Conservation (phyloP, 805 yeast genomes). For the Nakazawaea ambrosiae region DNA sequence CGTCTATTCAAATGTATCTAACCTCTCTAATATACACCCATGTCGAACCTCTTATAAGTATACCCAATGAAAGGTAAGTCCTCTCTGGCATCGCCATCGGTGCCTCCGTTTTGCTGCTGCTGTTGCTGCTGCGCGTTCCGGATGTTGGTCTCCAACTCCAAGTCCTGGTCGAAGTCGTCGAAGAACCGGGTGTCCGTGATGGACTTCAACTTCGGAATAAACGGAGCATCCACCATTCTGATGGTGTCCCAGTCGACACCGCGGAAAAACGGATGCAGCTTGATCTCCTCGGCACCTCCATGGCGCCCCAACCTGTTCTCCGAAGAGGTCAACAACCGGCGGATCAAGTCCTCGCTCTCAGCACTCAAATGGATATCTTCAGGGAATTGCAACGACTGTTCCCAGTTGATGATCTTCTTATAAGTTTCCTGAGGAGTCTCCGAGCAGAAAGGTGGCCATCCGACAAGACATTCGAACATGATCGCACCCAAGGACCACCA, state of each 20-base stretch:
- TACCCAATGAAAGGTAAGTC: conserved; percentile 97
- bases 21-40: conserved; percentile 12
- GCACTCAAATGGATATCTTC: conserved; percentile 86
- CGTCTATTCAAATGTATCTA: too few relatives aligned
- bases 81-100: conserved; percentile 78
- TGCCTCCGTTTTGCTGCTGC: conserved; percentile 29
- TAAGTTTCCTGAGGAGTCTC: conserved; percentile 94
- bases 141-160: conserved; percentile 9
- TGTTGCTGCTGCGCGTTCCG: conserved; percentile 2
- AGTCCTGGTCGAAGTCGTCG: conserved; percentile 20
- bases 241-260: conserved; percentile 96
- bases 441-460: conserved; percentile 96
- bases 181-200: conserved; percentile 95
- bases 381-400: conserved; percentile 80
- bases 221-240: conserved; percentile 85
- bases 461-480: conserved; percentile 93
- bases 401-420: conserved; percentile 86
- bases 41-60: conserved; percentile 88
- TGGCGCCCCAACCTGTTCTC: conserved; percentile 79
- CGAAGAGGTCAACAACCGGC: conserved; percentile 67
- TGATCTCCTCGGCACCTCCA: conserved; percentile 90
- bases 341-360: conserved; percentile 81
- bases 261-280: conserved; percentile 84
- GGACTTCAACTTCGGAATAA: conserved; percentile 83
- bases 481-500: conserved; percentile 98